Evolutionary conservation across 805 yeast genomes (phyloP).

Genomic region (Cyberlindnera mrakii): DNA sequence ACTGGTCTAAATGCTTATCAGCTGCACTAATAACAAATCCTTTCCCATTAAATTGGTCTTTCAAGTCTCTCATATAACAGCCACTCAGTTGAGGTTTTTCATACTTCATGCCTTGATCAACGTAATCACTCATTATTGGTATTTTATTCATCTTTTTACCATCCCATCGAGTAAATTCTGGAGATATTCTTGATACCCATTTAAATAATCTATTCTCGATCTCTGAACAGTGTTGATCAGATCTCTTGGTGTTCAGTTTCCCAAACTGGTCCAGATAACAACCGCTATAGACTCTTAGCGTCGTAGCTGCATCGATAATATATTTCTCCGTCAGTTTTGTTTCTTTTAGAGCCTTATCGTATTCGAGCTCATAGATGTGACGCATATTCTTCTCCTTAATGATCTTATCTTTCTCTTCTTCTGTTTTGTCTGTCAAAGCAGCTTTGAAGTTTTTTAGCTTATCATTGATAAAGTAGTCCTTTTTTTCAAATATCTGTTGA

Average conservation of each 20-base stretch:
- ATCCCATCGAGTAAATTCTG: conserved; percentile 32
- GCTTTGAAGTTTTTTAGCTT: conserved; percentile 12
- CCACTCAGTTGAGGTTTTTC: conserved; percentile 19
- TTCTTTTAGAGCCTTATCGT: conserved; percentile 13
- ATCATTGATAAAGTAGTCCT: conserved; percentile 12
- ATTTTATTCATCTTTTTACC: conserved; percentile 20
- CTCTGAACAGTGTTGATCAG: conserved; percentile 20
- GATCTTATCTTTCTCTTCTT: conserved; percentile 11
- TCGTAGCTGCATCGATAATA: conserved; percentile 21
- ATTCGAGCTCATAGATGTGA: conserved; percentile 11
- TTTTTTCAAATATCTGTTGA: conserved; percentile 16
- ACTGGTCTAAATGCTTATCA: conserved; percentile 24
- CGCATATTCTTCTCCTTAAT: conserved; percentile 12
- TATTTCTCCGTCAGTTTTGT: conserved; percentile 18
- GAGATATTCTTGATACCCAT: conserved; percentile 28
- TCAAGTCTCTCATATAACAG: conserved; percentile 25
- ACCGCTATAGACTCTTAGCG: conserved; percentile 23
- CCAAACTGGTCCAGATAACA: conserved; percentile 22
- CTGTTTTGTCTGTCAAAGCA: conserved; percentile 2
- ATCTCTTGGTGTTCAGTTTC: conserved; percentile 1
- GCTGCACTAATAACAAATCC: conserved; percentile 29
- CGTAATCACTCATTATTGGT: conserved; percentile 15
- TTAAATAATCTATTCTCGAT: conserved; percentile 31
- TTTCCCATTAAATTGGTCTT: conserved; percentile 26
- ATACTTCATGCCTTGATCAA: conserved; percentile 10